Base-by-base conservation (phyloP, 2,329 filamentous ascomycete species). In the Ophiostoma ips region DNA sequence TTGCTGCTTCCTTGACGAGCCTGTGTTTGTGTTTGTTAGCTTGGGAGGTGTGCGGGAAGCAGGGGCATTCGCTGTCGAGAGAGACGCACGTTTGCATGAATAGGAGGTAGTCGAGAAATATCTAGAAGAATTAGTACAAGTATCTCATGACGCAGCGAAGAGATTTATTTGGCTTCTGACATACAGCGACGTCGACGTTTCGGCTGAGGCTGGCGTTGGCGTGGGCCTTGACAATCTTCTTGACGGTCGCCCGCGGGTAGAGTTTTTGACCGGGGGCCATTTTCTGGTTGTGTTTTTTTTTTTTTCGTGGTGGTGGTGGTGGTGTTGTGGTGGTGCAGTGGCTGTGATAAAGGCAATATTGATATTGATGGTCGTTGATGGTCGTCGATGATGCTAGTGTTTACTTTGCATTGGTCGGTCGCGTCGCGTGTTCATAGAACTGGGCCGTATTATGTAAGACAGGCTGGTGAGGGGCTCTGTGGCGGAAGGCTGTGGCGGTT, bases 161-260 rank as follows among this genome's bases (percentile, higher is more conserved):
- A 12, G 3, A 34, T 34, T 13, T 15, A 5, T 13, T 6, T 2
- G 10, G 15, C 2, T 5, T n/a, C 13, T 43, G 24, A 59, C 76
- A 53, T 67, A 94, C 87, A 68, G 90, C 71, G 52, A 94, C 80
- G 66, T 95, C 89, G 30, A 81, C 84, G 65, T 92, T 89, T 66
- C 87, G 92, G 70, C 82, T 87, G 55, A 94, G 66, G 56, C 76
- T 83, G 62, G 82, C 80, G 55, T 85, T 83, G 9, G 87, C 84
- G 64, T 94, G 87, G 16, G 87, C 87, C 67, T 94, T 95, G 60
- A 94, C 74, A 53, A 94, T 90, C 65, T 88, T 89, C 66, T 88
- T 92, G 58, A 95, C 73, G 0, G 86, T 92, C 16, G 79, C 81
- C 55, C 88, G 81, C 11, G 88, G 88, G 60, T 94, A 95, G 13